phyloP scores from a whole-genome alignment of 108 stramenopile species.

The Nitzschia inconspicua region DNA sequence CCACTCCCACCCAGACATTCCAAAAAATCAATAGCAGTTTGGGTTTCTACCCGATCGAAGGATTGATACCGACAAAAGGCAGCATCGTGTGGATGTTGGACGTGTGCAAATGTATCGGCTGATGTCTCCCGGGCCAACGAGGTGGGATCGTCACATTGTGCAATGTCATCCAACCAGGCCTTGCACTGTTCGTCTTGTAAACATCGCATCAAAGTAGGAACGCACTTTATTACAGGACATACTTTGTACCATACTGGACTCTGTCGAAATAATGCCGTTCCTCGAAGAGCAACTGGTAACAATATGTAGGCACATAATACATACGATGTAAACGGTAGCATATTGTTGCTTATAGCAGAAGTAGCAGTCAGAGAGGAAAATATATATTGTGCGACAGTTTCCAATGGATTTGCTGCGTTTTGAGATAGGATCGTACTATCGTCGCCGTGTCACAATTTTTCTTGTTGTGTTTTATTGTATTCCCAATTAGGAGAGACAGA shows the following conservation, averaged over 20 bases:
- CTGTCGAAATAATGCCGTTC: not conserved
- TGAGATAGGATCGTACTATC: no score
- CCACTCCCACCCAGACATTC: slow-evolving; percentile 3
- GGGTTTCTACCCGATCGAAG: not conserved
- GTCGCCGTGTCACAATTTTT: no score
- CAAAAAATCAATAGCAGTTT: not conserved
- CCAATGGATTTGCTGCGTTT: no score
- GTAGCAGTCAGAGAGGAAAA: no score
- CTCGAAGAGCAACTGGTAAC: not conserved
- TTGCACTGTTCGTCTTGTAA: not conserved
- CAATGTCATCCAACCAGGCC: not conserved
- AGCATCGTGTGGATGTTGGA: slow-evolving; percentile 4
- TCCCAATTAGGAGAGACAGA: no score
- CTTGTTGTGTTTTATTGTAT: no score
- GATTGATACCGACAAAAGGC: slow-evolving; percentile 8
- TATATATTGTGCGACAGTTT: no score
- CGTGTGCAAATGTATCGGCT: not conserved
- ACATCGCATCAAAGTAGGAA: not conserved
- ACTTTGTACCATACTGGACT: not conserved
- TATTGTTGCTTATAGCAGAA: no score
- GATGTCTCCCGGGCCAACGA: not conserved
- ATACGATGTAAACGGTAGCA: not conserved
- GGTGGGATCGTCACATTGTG: not conserved
- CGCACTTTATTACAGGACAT: slow-evolving; percentile 1
- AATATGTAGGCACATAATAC: not conserved